Evolutionary conservation across 306 rosid genomes (phyloP), one percentile per base, ranked within the genome.

Genomic region (Gastrolobium bilobum): DNA sequence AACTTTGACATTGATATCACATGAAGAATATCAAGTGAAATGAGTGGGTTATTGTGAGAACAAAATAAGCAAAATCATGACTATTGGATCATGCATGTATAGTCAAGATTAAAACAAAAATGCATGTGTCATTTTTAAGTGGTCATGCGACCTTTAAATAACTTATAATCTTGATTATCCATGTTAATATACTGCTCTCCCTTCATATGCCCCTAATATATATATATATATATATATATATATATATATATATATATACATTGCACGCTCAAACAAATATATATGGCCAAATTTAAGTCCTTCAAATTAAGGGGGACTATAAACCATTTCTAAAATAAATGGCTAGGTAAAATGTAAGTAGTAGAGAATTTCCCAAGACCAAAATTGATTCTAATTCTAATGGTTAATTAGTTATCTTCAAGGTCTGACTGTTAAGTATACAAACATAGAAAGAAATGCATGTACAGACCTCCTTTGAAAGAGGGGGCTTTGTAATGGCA

Each of bases 391-490:
- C 10, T 39, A 39, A 30, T 67, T 75, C 33, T 71, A 62, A 33
- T 37, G 4, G 46, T 11, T 39, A 52, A 70, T 48, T 60, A 57
- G 71, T 7, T 2, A 73, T 31, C 59, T 48, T 14, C 68, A 66
- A 71, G 59, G 47, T 37, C 30, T 44, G 15, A 73, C 38, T 37
- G 52, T 66, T 4, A 85, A 78, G 52, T 53, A 73, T 26, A 69
- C 69, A 78, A n/a, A 13, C 51, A 51, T 47, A 64, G 44, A 74
- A 31, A 79, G 44, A 63, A 75, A 72, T n/a, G 46, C 54, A 82
- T 78, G 38, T 58, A 78, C 90, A 69, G 39, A 95, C 99, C 99
- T 95, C 99, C 84, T 95, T 95, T 30, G 99, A 95, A 88, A 93
- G 94, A 78, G 99, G 99, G 38, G 99, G 81, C 85, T 90, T 88